Evolutionary conservation across 768 basidiomycete species (phyloP), one percentile per base, ranked within the genome.

Genomic region (Tylopilus rubrobrunneus): DNA sequence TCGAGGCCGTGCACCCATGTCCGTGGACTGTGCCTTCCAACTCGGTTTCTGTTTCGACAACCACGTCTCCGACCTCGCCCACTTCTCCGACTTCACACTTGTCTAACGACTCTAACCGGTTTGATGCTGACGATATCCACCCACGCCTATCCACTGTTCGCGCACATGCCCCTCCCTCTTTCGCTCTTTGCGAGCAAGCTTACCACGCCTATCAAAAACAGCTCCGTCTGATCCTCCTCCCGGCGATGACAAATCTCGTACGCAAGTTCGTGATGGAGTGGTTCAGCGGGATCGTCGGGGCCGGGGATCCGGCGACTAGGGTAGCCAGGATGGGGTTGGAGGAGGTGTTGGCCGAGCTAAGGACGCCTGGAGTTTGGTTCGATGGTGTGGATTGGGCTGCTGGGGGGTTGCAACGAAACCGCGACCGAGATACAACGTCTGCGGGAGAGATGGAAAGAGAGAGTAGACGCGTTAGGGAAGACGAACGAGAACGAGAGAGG

Each of bases 181-280:
- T 71, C 55, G 51, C 67, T 5, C 77, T 89, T n/a, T 86, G 84
- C 56, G 84, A 88, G 54, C 76, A 81, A 52, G 79, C 84, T 1
- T 85, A 79, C 54, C 68, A 77, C 2, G 80, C 80, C 1, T 84
- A 80, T 60, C 75, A 78, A 57, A 78, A 78, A 49, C 82, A 85
- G 57, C 71, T 90, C 60, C 77, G 80, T 12, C 71, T 74, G 36
- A 78, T 90, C 12, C 69, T 91, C 4, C 66, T 81, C 1, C 85
- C 86, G 0, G 79, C 84, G 21, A 81, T 91, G 81, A 74, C 71
- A 53, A 89, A 89, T 62, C 67, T 91, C 44, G 84, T 89, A 5
- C 70, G 85, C 53, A 77, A 81, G 53, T 62, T 86, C 19, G 78
- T 87, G 12, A 81, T 86, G 61, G 86, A 87, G 61, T 85, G 79